phyloP scores from a whole-genome alignment of 2,329 filamentous ascomycete species.

The Alternaria panax region DNA sequence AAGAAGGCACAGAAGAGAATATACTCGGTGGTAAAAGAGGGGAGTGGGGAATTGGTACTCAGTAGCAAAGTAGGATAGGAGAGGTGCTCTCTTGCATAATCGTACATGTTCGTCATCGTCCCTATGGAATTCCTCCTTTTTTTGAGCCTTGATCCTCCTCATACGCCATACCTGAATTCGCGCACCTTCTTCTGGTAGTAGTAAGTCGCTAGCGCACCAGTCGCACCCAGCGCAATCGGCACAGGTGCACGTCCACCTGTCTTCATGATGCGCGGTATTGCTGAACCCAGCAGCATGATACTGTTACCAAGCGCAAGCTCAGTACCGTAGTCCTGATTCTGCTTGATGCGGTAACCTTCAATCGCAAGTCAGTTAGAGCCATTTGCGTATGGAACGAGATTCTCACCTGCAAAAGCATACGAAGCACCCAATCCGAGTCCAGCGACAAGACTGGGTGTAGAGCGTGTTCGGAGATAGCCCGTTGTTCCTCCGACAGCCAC shows the following conservation, averaged over 20 bases:
- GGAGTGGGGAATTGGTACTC: conserved; percentile 2
- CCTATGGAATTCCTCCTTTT: not conserved
- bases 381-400: too few species aligned
- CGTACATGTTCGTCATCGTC: not conserved
- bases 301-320: conserved; percentile 40
- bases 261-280: conserved; percentile 37
- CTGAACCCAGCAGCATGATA: conserved; percentile 32
- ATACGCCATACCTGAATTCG: conserved; percentile 41
- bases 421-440: conserved; percentile 36
- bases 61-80: not conserved
- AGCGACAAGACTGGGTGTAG: conserved; percentile 38
- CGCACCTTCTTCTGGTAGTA: conserved; percentile 44
- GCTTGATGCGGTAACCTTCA: conserved; percentile 36
- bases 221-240: conserved; percentile 34
- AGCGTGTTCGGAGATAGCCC: conserved; percentile 38
- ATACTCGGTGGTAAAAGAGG: not conserved
- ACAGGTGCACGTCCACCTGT: conserved; percentile 39
- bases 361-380: not conserved
- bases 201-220: conserved; percentile 33
- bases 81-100: not conserved
- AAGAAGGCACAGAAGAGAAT: not conserved
- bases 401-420: conserved; percentile 36
- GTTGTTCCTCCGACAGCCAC: conserved; percentile 39
- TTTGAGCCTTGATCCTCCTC: not conserved
- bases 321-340: conserved; percentile 40